Evolutionary conservation across 225 moss, liverwort and hornwort species (phyloP).

Genomic region (Ulota crispa): DNA sequence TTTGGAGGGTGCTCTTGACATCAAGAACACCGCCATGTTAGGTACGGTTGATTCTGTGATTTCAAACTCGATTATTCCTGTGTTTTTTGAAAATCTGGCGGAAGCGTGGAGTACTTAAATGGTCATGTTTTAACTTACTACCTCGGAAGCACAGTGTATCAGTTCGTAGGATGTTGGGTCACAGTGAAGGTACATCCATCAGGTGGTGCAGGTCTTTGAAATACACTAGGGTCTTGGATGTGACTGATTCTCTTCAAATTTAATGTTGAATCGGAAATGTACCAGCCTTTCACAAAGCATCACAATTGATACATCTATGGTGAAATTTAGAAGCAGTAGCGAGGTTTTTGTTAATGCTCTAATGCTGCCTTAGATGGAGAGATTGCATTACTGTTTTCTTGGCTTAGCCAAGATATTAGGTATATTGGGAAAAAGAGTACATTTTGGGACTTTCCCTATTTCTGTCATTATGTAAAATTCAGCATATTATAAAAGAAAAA

Average conservation of each 20-base stretch:
- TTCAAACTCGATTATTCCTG: neutral
- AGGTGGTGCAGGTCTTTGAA: neutral
- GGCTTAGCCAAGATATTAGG: no score
- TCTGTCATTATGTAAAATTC: no score
- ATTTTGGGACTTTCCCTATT: no score
- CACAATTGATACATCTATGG: neutral
- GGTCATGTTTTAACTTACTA: neutral
- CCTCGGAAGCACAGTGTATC: neutral
- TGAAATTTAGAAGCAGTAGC: neutral
- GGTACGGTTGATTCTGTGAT: slow-evolving; percentile 21
- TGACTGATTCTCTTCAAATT: neutral
- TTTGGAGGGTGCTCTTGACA: slow-evolving; percentile 42
- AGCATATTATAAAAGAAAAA: no score
- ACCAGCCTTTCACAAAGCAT: neutral
- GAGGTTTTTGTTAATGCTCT: neutral
- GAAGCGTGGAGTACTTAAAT: neutral
- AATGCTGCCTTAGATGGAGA: neutral
- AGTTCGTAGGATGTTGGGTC: neutral
- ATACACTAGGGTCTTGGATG: neutral
- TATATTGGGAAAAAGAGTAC: no score
- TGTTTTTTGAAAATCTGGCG: neutral
- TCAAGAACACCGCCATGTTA: slow-evolving; percentile 32
- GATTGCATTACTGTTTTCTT: neutral
- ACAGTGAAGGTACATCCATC: neutral
- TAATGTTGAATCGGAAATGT: neutral